Conservation (phyloP, 768 basidiomycete genomes). For the Psilocybe subaeruginosa region DNA sequence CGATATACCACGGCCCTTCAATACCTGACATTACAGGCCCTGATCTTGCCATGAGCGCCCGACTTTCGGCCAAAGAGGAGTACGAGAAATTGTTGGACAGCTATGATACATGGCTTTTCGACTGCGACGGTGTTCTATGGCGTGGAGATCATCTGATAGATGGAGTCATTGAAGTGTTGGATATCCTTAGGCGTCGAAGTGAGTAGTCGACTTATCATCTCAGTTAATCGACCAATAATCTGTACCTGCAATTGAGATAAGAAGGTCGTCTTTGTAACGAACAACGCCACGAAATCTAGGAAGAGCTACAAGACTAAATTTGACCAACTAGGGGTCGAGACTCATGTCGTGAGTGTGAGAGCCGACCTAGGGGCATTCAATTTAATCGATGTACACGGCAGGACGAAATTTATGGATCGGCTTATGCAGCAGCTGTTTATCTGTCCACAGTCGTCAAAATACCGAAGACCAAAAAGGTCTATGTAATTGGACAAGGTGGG, state of each 20-base stretch:
- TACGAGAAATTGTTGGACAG: constrained; percentile 55
- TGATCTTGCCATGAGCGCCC: constrained; percentile 33
- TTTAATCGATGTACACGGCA: constrained; percentile 30
- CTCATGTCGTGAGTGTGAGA: constrained; percentile 67
- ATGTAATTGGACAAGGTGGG: constrained; percentile 91
- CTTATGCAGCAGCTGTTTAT: constrained; percentile 73
- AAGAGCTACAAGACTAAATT: constrained; percentile 89
- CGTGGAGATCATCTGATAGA: constrained; percentile 80
- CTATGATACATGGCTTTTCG: constrained; percentile 95
- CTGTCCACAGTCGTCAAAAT: constrained; percentile 88
- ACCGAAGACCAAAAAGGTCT: constrained; percentile 91
- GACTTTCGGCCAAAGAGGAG: constrained; percentile 44
- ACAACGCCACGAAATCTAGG: constrained; percentile 95
- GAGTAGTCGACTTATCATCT: constrained; percentile 30
- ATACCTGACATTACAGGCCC: background rate
- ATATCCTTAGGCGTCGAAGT: constrained; percentile 73
- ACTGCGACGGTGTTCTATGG: constrained; percentile 97
- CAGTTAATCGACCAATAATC: constrained; percentile 11
- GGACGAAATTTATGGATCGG: constrained; percentile 98
- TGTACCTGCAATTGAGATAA: constrained; percentile 55
- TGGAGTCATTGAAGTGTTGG: constrained; percentile 76
- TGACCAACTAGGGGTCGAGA: constrained; percentile 85
- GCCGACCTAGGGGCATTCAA: constrained; percentile 1
- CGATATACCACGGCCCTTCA: background rate
- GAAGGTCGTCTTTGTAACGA: constrained; percentile 90